Evolutionary conservation across 2,329 filamentous ascomycete genomes (phyloP), one percentile per base, ranked within the genome.

Genomic region (Hypoxylon sp.): DNA sequence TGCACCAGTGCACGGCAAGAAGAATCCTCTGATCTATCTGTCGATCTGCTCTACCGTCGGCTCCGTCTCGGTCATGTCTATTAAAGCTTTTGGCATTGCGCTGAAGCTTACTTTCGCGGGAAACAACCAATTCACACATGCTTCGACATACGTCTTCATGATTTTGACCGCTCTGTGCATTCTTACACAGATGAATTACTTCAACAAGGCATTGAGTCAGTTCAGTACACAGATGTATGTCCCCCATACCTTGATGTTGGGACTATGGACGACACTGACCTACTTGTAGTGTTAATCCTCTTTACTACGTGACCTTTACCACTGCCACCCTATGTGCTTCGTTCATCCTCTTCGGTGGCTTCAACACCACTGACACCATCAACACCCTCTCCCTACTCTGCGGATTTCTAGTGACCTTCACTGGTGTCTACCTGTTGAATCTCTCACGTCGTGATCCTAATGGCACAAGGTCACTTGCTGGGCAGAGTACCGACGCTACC

Each of bases 121-220:
- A 59, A 91, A 97, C 81, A 99, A 99, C 81, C 96, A 99, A 80
- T 98, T 99, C 80, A 89, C 89, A 4, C 93, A 97, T 74, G 93
- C 97, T 1, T 97, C 94, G 53, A 99, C 97, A 65, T 99, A 99
- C 75, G 94, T 98, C 70, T 99, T 99, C 79, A 90, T 95, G 81
- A 98, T 99, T 72, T 89, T 98, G 71, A 96, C 94, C 0, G 86
- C 87, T 2, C 93, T 98, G 71, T 99, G 96, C 84, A 98, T 99
- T 77, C 80, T 99, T 73, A 98, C 94, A 7, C 96, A 99, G 85
- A 98, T 99, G 96, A 99, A 99, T 81, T 99, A 99, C 81, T 97
- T 99, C 82, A 99, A 99, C 86, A 99, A 99, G 82, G 96, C 96
- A 6, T 84, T 99, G 66, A 97, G 93, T 80, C 94, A 97, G 76